Conservation (phyloP, 208 protist species). For the Crithidia acanthocephali region DNA sequence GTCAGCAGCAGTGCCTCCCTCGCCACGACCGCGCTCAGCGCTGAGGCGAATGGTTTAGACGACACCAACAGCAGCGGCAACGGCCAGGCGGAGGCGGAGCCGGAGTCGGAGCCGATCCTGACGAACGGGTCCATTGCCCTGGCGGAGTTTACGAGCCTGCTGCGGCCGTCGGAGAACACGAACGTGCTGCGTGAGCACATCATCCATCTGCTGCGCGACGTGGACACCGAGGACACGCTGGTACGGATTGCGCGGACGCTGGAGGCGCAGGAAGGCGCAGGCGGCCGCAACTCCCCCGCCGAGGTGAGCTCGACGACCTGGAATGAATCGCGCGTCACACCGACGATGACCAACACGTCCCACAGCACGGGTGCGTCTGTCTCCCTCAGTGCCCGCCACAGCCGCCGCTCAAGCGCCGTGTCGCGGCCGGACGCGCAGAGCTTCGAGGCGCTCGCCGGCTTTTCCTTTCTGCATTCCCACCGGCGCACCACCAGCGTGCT, state of each 20-base stretch:
- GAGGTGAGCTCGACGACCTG: constrained; percentile 27
- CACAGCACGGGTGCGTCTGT: constrained; percentile 22
- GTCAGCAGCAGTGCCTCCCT: constrained; percentile 9
- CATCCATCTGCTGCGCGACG: constrained; percentile 50
- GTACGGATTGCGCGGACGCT: constrained; percentile 47
- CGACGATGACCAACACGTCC: constrained; percentile 18
- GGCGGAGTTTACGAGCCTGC: constrained; percentile 64
- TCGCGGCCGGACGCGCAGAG: constrained; percentile 20
- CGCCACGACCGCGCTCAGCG: not conserved
- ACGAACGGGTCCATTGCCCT: constrained; percentile 59
- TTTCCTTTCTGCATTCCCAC: constrained; percentile 32
- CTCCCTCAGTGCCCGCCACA: constrained; percentile 14
- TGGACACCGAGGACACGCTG: constrained; percentile 62
- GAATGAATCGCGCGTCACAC: constrained; percentile 17
- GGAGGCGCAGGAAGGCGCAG: constrained; percentile 26
- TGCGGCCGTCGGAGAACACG: constrained; percentile 36
- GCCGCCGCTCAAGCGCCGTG: constrained; percentile 17
- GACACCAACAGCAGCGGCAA: not conserved
- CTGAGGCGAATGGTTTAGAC: not conserved
- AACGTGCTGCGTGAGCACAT: constrained; percentile 62
- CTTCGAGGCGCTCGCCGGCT: constrained; percentile 27
- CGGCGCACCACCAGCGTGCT: constrained; percentile 9
- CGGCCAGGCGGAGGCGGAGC: not conserved
- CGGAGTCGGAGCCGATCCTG: constrained; percentile 28
- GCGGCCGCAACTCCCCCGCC: not conserved